Percentiles rank a stretch among this genome's conserved stretches.
Evolutionary conservation across 768 basidiomycete species (phyloP).

Genomic region (Russula abietina): DNA sequence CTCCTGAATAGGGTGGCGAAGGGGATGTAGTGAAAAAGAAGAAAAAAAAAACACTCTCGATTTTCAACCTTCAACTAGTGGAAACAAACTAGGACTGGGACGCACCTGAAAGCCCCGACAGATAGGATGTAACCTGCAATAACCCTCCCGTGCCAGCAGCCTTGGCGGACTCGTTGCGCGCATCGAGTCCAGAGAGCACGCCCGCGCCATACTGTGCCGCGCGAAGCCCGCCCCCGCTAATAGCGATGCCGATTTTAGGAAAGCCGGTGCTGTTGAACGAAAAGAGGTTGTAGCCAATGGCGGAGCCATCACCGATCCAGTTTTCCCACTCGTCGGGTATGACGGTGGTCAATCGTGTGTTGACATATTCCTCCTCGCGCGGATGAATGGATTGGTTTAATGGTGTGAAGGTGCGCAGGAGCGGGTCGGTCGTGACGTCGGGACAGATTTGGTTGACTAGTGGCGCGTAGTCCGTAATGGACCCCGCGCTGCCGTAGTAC

Average conservation of each 20-base stretch:
- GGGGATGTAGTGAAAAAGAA: too few relatives aligned
- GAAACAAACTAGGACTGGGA: too few relatives aligned
- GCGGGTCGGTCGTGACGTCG: constrained; percentile 39
- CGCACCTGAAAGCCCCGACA: constrained; percentile 59
- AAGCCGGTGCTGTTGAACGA: constrained; percentile 36
- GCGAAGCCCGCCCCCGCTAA: constrained; percentile 67
- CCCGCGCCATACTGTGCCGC: constrained; percentile 63
- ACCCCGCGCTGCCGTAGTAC: background rate
- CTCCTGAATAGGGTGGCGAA: constrained; percentile 37
- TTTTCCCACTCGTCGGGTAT: constrained; percentile 47
- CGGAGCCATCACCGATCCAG: constrained; percentile 53
- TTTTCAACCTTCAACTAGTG: background rate
- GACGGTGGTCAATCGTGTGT: constrained; percentile 36
- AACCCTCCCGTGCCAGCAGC: constrained; percentile 58
- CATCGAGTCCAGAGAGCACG: constrained; percentile 52
- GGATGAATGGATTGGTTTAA: constrained; percentile 47
- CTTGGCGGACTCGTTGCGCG: constrained; percentile 52
- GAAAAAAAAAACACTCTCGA: background rate
- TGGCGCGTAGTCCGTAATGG: constrained; percentile 50
- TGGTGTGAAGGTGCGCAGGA: constrained; percentile 49
- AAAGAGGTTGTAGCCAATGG: constrained; percentile 48
- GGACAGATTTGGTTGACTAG: constrained; percentile 45
- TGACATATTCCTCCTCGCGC: constrained; percentile 44
- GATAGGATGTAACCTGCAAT: constrained; percentile 62
- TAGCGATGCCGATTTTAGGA: constrained; percentile 55